Percentiles rank a stretch among this genome's conserved stretches.
These are phyloP conservation scores for Voacanga thouarsii DNA, from an alignment of 257 asterid species.

Conservation along the genomic window DNA sequence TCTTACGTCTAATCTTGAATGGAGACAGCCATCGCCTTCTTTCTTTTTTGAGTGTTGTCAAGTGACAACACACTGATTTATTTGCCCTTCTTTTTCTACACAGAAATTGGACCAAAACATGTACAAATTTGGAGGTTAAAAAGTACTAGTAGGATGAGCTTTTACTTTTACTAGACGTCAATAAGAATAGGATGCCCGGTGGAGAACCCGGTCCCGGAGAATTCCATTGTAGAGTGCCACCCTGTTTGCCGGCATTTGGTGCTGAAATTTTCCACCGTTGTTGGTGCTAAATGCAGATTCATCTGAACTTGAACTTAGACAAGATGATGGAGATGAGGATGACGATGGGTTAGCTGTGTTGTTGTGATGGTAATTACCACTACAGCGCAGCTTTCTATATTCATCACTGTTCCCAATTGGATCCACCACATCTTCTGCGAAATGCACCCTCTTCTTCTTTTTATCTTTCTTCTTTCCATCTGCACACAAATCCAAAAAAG, in stretches of 20 bases:
- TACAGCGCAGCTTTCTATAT: slow-evolving; percentile 46
- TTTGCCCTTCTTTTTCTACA: slow-evolving; percentile 4
- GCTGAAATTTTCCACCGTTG: slow-evolving; percentile 25
- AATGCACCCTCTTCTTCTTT: slow-evolving; percentile 73
- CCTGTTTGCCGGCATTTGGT: slow-evolving; percentile 63
- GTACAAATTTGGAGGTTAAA: slow-evolving; percentile 17
- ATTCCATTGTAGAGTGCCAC: slow-evolving; percentile 70
- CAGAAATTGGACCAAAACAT: slow-evolving; percentile 2
- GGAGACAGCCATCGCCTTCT: neutral
- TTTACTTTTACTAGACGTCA: slow-evolving; percentile 4
- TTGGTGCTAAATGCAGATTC: neutral
- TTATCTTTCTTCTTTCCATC: slow-evolving; percentile 45
- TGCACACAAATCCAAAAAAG: slow-evolving; percentile 16
- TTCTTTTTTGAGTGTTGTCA: neutral
- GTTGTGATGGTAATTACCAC: neutral
- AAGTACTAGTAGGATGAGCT: neutral
- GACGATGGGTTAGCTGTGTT: neutral
- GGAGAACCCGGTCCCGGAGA: slow-evolving; percentile 55
- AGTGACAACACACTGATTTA: neutral
- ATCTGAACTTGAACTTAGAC: slow-evolving; percentile 12
- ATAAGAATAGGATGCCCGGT: slow-evolving; percentile 48
- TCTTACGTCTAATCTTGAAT: neutral
- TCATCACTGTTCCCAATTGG: slow-evolving; percentile 71
- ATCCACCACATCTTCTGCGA: slow-evolving; percentile 89
- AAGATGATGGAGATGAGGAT: neutral